These are phyloP conservation scores for Halophytophthora polymorphica DNA, from an alignment of 352 stramenopile genomes.

Conservation along the genomic window DNA sequence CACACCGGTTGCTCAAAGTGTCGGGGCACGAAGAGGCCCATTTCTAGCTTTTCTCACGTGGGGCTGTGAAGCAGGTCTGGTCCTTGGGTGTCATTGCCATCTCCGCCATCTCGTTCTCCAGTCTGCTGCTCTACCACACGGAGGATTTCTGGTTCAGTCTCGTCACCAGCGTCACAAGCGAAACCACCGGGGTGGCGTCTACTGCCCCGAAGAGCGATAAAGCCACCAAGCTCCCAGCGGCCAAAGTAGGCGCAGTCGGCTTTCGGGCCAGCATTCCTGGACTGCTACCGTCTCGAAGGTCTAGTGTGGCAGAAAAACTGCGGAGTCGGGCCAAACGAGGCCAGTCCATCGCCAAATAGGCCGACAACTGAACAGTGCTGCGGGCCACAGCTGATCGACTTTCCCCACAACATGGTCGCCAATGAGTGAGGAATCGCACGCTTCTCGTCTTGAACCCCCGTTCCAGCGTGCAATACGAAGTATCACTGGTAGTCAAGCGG, in stretches of 20 bases:
- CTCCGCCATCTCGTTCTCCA: conserved; percentile 28
- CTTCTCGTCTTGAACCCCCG: too few species aligned
- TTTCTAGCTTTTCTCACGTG: neutral
- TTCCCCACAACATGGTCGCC: too few species aligned
- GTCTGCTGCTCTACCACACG: conserved; percentile 42
- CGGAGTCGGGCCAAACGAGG: conserved; percentile 18
- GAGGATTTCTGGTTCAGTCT: conserved; percentile 55
- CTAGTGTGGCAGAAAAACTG: conserved; percentile 23
- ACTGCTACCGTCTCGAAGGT: conserved; percentile 13
- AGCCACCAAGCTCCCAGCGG: neutral
- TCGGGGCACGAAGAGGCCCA: neutral
- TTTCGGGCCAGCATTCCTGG: conserved; percentile 14
- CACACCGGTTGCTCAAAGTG: neutral
- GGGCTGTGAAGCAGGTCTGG: conserved; percentile 34
- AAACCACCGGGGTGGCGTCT: neutral
- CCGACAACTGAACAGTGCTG: too few species aligned
- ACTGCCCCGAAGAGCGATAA: conserved; percentile 1
- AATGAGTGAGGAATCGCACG: too few species aligned
- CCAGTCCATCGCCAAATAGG: neutral
- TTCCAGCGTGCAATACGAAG: too few species aligned
- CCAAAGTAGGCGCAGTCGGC: conserved; percentile 5
- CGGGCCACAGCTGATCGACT: too few species aligned
- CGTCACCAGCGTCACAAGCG: conserved; percentile 3
- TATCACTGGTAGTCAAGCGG: too few species aligned
- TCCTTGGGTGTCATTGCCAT: conserved; percentile 53